These are phyloP conservation scores for Chlamydomonas sp. DNA, from an alignment of 139 green algal species.

Conservation along the genomic window DNA sequence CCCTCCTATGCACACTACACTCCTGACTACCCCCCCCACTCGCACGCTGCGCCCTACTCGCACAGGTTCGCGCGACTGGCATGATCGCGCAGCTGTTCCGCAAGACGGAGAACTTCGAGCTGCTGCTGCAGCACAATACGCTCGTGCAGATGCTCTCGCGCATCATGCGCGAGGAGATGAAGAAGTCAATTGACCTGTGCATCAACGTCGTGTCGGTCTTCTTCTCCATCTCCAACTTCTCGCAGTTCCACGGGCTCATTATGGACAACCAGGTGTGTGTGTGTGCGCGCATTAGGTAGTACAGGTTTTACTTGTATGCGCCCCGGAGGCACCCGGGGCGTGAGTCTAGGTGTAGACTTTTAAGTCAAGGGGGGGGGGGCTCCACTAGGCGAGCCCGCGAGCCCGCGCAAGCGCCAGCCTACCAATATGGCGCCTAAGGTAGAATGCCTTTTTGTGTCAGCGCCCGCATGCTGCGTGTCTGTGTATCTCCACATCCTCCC, in stretches of 20 bases:
- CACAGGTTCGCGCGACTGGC: constrained; percentile 39
- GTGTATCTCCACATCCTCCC: too few species aligned
- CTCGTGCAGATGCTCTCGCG: constrained; percentile 68
- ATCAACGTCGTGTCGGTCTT: constrained; percentile 66
- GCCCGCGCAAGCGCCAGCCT: too few species aligned
- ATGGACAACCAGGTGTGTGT: constrained; percentile 54
- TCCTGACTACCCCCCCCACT: too few species aligned
- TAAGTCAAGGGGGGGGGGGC: too few species aligned
- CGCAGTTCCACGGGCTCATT: constrained; percentile 61
- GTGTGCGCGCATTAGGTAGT: background rate
- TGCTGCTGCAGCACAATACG: constrained; percentile 59
- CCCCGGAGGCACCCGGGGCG: background rate
- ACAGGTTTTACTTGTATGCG: background rate
- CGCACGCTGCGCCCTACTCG: too few species aligned
- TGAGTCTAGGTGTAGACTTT: too few species aligned
- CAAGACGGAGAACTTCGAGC: constrained; percentile 46
- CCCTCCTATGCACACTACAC: too few species aligned
- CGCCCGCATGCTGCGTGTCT: too few species aligned
- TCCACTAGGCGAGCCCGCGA: too few species aligned
- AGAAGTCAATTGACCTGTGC: constrained; percentile 64
- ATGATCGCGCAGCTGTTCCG: constrained; percentile 60
- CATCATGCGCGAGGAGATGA: constrained; percentile 73
- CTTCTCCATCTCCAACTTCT: constrained; percentile 70
- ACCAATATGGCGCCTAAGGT: too few species aligned
- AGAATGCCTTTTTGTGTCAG: too few species aligned